Percentiles rank a stretch among this genome's conserved stretches.
These are phyloP conservation scores for Fusarium burgessii DNA, from an alignment of 2,329 filamentous ascomycete genomes.

Conservation along the genomic window DNA sequence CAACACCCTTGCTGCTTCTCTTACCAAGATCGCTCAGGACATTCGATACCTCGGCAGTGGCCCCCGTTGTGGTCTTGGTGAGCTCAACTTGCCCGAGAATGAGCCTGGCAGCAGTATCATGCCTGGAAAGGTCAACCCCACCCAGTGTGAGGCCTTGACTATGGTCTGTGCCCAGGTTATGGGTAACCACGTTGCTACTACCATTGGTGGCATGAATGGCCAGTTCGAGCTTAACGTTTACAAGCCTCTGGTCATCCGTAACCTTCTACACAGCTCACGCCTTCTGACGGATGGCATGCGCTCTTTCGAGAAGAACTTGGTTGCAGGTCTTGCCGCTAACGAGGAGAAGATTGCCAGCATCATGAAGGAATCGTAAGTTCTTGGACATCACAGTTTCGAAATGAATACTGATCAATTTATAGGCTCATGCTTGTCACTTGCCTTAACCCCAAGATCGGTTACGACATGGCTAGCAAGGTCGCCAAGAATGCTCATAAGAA, in stretches of 20 bases:
- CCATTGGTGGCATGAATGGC: conserved; percentile 95
- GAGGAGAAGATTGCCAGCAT: conserved; percentile 91
- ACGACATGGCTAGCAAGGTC: conserved; percentile 97
- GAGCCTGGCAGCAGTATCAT: conserved; percentile 98
- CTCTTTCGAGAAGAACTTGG: conserved; percentile 94
- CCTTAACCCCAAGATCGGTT: conserved; percentile 96
- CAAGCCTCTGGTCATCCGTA: conserved; percentile 96
- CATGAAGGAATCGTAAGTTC: conserved; percentile 89
- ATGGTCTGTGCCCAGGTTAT: conserved; percentile 99
- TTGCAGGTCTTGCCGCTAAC: conserved; percentile 89
- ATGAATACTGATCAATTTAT: conserved; percentile 22
- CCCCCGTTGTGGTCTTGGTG: conserved; percentile 93
- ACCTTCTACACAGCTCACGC: conserved; percentile 91
- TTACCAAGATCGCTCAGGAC: conserved; percentile 99
- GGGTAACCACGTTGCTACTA: conserved; percentile 94
- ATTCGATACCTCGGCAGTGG: conserved; percentile 97
- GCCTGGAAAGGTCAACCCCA: conserved; percentile 99
- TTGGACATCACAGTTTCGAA: background rate
- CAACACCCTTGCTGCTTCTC: conserved; percentile 90
- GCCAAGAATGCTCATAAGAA: conserved; percentile 99
- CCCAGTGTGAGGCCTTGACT: conserved; percentile 96
- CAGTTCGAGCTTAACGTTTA: conserved; percentile 99
- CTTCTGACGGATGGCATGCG: conserved; percentile 92
- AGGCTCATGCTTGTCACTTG: conserved; percentile 98
- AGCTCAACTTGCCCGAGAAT: conserved; percentile 95